A percentile compares a stretch with the other conserved stretches of the same genome.
Conservation (phyloP, 2,329 filamentous ascomycete genomes). For the Stachybotrys elegans region DNA sequence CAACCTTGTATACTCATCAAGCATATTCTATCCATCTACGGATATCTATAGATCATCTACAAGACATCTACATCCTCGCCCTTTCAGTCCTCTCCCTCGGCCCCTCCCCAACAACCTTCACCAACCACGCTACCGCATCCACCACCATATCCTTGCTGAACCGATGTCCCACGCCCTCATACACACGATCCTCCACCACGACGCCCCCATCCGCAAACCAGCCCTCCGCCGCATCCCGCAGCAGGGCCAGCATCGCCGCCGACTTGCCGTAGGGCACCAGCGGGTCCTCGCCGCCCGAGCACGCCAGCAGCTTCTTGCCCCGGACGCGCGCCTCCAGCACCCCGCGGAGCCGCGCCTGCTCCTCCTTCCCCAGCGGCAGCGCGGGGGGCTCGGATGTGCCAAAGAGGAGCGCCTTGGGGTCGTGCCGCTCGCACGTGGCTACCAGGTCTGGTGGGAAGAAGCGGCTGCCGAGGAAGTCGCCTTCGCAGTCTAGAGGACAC, state of each 20-base stretch:
- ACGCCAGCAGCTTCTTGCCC: conserved; percentile 60
- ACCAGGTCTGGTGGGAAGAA: conserved; percentile 73
- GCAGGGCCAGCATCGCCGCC: conserved; percentile 54
- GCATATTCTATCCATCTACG: neutral
- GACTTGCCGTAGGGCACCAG: conserved; percentile 64
- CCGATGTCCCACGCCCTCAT: conserved; percentile 63
- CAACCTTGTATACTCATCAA: neutral
- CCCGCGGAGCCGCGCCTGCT: conserved; percentile 37
- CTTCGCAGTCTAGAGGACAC: conserved; percentile 50
- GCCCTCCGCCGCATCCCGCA: conserved; percentile 48
- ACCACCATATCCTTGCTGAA: conserved; percentile 63
- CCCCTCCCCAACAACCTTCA: conserved; percentile 35
- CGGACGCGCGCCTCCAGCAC: conserved; percentile 44
- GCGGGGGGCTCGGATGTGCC: conserved; percentile 36
- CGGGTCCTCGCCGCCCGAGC: conserved; percentile 63
- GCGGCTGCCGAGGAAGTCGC: conserved; percentile 69
- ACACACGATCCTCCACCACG: conserved; percentile 60
- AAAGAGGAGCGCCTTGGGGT: conserved; percentile 73
- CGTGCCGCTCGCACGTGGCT: conserved; percentile 55
- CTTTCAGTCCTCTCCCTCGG: conserved; percentile 18
- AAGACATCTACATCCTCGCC: conserved; percentile 16
- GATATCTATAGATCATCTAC: conserved; percentile 3
- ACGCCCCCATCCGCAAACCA: conserved; percentile 55
- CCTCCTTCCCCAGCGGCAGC: conserved; percentile 23
- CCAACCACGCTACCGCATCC: conserved; percentile 61